A percentile compares a stretch with the other conserved stretches of the same genome.
phyloP scores from a whole-genome alignment of 192 early-diverging fungal genomes.

The Mortierella alpina region DNA sequence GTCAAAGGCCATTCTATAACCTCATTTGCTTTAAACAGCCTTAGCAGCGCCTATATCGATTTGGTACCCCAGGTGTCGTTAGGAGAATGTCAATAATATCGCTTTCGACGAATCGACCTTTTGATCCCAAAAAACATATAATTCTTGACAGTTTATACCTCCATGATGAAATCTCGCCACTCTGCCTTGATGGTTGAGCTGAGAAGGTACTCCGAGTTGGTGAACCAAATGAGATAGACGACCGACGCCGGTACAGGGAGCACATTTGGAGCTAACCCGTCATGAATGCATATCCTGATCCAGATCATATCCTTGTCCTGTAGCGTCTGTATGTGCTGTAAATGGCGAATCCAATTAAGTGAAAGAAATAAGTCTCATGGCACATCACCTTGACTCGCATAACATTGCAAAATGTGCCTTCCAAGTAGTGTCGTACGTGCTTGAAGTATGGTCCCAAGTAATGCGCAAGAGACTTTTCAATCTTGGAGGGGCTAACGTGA shows the following conservation, averaged over 20 bases:
- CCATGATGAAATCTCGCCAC: conserved; percentile 52
- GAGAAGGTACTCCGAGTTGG: conserved; percentile 55
- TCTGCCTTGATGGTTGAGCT: conserved; percentile 48
- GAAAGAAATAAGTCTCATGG: too few species aligned
- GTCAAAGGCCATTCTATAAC: conserved; percentile 56
- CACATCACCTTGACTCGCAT: not conserved
- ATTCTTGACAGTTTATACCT: conserved; percentile 26
- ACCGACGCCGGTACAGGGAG: conserved; percentile 42
- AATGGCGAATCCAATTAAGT: not conserved
- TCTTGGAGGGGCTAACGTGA: conserved; percentile 10
- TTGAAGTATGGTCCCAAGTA: conserved; percentile 47
- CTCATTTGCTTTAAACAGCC: conserved; percentile 41
- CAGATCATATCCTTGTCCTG: conserved; percentile 46
- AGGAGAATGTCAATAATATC: not conserved
- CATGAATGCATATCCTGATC: conserved; percentile 59
- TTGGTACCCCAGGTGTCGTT: not conserved
- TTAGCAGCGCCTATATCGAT: conserved; percentile 36
- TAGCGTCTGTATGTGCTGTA: conserved; percentile 40
- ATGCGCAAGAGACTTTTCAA: conserved; percentile 36
- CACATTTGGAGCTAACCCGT: conserved; percentile 50
- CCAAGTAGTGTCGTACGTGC: conserved; percentile 30
- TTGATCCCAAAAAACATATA: not conserved
- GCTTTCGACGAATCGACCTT: not conserved
- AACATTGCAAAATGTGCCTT: not conserved
- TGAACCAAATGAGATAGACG: conserved; percentile 58